Conservation (phyloP, 2,329 filamentous ascomycete genomes). For the Neopestalotiopsis clavispora region DNA sequence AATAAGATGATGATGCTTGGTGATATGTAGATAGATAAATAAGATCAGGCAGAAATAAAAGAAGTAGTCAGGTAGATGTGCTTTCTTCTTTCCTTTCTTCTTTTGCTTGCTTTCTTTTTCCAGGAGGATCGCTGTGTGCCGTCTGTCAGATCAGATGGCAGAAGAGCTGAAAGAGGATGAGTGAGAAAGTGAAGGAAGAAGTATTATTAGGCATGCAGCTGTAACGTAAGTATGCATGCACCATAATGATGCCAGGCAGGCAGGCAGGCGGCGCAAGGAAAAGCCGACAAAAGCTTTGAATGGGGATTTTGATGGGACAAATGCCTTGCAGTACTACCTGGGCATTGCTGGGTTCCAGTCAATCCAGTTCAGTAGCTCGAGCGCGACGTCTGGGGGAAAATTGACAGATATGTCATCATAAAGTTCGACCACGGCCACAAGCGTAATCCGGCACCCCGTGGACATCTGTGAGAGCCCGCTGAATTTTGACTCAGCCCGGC, state of each 20-base stretch:
- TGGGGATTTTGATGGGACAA: neutral
- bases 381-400: neutral
- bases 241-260: neutral
- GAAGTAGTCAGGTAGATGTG: neutral
- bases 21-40: neutral
- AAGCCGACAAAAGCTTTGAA: neutral
- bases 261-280: neutral
- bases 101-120: neutral
- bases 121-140: neutral
- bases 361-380: neutral
- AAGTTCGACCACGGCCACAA: slow-evolving; percentile 7
- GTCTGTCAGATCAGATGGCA: neutral
- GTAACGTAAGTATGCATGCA: neutral
- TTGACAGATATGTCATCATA: slow-evolving; percentile 10
- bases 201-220: neutral
- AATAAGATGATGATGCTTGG: neutral
- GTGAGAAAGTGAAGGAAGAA: neutral
- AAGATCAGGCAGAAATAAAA: neutral
- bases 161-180: neutral
- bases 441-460: slow-evolving; percentile 1
- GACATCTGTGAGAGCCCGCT: slow-evolving; percentile 1
- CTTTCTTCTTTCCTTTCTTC: neutral
- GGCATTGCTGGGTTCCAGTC: no score
- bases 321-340: neutral
- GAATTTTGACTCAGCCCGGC: slow-evolving; percentile 1